Base-by-base conservation (phyloP, 352 stramenopile genomes). In the Globisporangium uncinulatum region DNA sequence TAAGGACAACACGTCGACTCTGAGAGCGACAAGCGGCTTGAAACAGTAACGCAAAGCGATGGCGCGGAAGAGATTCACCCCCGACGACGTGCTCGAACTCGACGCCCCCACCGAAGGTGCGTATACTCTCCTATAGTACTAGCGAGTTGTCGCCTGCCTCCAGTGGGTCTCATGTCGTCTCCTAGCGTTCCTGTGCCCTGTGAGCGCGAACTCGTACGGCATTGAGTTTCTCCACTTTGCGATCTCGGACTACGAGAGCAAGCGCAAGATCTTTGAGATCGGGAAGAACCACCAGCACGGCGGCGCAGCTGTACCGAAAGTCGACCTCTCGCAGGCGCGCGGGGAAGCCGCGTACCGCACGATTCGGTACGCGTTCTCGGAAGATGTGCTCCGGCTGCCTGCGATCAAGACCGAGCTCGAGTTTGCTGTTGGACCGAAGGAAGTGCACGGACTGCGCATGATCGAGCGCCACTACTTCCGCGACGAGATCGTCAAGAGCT, bases 391-490 rank as follows among this genome's bases (percentile, higher is more conserved):
- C 43, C 84, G 89, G 43, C 74, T 97, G 42, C 91, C 91, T 1
- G 66, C 80, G n/a, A 94, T 98, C 56, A 76, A 82, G 54, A 96
- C 88, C 32, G 79, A 88, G 58, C 83, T 98, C 44, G 90, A 96
- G 65, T 98, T 98, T 71, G 83, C 79, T 14, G 93, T 98, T 15
- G 95, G 95, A 0, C 69, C 87, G 4, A 79, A 95, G 57, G 86
- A 96, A 63, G 71, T 98, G 51, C 73, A 83, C 54, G 87, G 86
- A 47, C 92, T 98, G 63, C 78, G 94, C 45, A 98, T 98, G 95
- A 97, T 98, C 59, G 93, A 98, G 69, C 82, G 95, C 48, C 94
- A 98, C 72, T 98, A 98, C 73, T 98, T 98, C 65, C 79, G 89
- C 50, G 84, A 97, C 62, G 71, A 96, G 65, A 94, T 98, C 60